These are phyloP conservation scores for Ceratobasidium sp. DNA, from an alignment of 1,284 basidiomycete species.

Conservation along the genomic window DNA sequence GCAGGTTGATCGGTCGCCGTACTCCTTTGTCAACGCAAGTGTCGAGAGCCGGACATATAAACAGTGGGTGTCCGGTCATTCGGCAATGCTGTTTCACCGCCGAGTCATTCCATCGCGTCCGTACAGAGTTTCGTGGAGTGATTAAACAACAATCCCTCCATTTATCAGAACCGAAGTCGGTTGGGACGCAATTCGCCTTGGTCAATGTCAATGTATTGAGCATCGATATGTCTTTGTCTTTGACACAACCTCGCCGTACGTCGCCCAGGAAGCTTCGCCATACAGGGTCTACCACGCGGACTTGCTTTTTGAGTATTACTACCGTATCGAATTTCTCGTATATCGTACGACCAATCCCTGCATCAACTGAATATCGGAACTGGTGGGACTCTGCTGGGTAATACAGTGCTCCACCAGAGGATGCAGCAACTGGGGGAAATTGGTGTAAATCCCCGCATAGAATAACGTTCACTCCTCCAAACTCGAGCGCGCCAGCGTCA, in stretches of 20 bases:
- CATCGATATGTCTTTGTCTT: conserved; percentile 51
- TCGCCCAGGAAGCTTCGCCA: conserved; percentile 55
- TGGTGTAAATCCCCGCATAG: conserved; percentile 59
- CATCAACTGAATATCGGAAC: neutral
- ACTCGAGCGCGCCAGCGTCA: conserved; percentile 46
- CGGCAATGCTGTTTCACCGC: conserved; percentile 48
- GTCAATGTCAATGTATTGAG: conserved; percentile 50
- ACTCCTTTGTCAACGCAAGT: conserved; percentile 43
- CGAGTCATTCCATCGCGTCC: conserved; percentile 52
- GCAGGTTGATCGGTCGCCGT: conserved; percentile 44
- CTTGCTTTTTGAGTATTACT: conserved; percentile 56
- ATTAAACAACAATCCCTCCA: conserved; percentile 53
- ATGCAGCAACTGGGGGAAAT: conserved; percentile 55
- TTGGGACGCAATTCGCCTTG: neutral
- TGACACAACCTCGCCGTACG: conserved; percentile 51
- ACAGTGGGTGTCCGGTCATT: conserved; percentile 43
- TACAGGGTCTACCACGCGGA: conserved; percentile 51
- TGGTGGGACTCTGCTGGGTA: conserved; percentile 35
- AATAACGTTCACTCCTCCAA: conserved; percentile 57
- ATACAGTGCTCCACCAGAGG: conserved; percentile 48
- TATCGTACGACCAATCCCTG: conserved; percentile 50
- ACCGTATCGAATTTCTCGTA: conserved; percentile 56
- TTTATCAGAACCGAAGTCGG: conserved; percentile 46
- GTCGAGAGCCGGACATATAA: conserved; percentile 43
- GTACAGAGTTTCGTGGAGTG: conserved; percentile 54